These are phyloP conservation scores for Pharus latifolius DNA, from an alignment of 176 grass and related monocot genomes.

Conservation along the genomic window DNA sequence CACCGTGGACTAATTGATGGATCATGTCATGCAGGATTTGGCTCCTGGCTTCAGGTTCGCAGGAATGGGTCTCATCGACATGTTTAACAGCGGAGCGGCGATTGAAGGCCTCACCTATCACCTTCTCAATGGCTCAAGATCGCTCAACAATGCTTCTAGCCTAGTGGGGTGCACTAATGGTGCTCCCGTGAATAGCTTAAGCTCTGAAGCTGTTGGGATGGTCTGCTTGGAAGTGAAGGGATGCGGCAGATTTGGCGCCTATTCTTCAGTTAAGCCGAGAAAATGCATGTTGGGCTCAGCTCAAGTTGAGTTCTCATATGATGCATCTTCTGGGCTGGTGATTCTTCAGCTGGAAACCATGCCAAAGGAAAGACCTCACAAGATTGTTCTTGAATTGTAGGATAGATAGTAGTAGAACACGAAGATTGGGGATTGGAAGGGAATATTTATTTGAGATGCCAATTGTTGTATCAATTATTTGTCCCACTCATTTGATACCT, in stretches of 20 bases:
- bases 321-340: constrained; percentile 46
- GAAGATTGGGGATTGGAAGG: too few species aligned
- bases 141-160: neutral
- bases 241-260: constrained; percentile 57
- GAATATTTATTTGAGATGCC: too few species aligned
- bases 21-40: constrained; percentile 37
- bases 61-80: constrained; percentile 61
- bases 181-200: too few species aligned
- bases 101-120: constrained; percentile 67
- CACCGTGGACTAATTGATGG: neutral
- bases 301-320: constrained; percentile 54
- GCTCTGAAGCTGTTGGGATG: constrained; percentile 37
- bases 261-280: constrained; percentile 53
- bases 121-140: constrained; percentile 19
- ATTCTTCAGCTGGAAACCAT: constrained; percentile 43
- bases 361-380: constrained; percentile 68
- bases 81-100: constrained; percentile 81
- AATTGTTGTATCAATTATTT: too few species aligned
- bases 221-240: constrained; percentile 72
- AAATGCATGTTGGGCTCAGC: constrained; percentile 43
- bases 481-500: too few species aligned
- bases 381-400: constrained; percentile 60
- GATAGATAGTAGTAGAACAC: neutral
- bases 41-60: constrained; percentile 53
- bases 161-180: too few species aligned